Evolutionary conservation across 2,329 filamentous ascomycete species (phyloP), one percentile per base, ranked within the genome.

Genomic region (Aspergillus amoenus): DNA sequence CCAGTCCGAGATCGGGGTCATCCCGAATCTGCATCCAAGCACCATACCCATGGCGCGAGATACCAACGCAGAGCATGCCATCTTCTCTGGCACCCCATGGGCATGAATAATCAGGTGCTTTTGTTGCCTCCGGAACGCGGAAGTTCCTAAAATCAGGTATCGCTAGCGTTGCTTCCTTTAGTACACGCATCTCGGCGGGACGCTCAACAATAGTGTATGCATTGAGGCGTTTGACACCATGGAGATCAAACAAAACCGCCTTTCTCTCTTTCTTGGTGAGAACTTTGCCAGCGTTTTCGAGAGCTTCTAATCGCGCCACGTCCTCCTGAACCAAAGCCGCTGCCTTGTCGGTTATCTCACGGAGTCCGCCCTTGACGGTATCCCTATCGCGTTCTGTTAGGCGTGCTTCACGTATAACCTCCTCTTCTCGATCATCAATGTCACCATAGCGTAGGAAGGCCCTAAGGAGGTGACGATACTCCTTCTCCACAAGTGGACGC

Each of bases 211-310:
- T 89, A 0, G 94, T 97, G 75, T 96, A 92, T 0, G 94, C 94
- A 70, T 99, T 99, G 68, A 97, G 85, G 66, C 96, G 93, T 75
- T 96, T 96, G 50, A 97, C 88, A 55, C 93, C 91, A 45, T 89
- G 88, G 75, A 93, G 96, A 71, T 97, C 93, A 67, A 99, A 97
- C 44, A 99, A 80, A 17, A 99, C 91, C 0, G 94, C 94, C 76
- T 99, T 99, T 75, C 91, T 91, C 71, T 99, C 94, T 74, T 99
- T 99, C 79, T 97, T 97, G 0, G 93, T 96, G 54, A 95, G 77
- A 2, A 87, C 83, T 71, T 94, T 95, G 69, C 91, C 91, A 61
- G 89, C 80, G 21, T 81, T 86, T 73, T 94, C 90, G 66, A 87
- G 73, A 13, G 82, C 82, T 57, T 83, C 82, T 53, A 88, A 78